Base-by-base conservation (phyloP, 805 yeast genomes). In the Teunomyces panamensis region DNA sequence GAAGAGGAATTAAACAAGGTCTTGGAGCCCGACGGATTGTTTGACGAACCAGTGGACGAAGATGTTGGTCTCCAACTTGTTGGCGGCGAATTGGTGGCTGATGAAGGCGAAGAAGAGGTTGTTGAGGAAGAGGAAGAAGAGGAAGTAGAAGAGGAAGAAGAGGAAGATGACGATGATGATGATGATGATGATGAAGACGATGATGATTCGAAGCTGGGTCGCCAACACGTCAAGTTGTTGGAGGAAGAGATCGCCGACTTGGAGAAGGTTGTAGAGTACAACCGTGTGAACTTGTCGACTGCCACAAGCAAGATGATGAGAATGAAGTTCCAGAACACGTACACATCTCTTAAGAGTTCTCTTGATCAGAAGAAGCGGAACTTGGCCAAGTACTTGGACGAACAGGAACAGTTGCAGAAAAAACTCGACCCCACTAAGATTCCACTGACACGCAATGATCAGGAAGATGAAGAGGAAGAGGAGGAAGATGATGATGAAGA, bases 221-320 rank as follows among this genome's bases (percentile, higher is more conserved):
- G 84, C 69, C 66, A 73, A 63, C 58, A 69, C 67, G 88, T 63
- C 55, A 90, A 87, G 58, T 75, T 89, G 54, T 71, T 94, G 47
- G 81, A 80, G 51, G 98, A 92, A 65, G 97, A 91, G 64, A 84
- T 94, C 48, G 69, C 75, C 5, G 99, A 94, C 59, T 74, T 94
- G 50, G 90, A 87, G 61, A 65, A 63, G 43, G 90, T 92, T 0
- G 85, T 94, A 44, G 81, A 77, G 46, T 85, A 84, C 57, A 91
- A 92, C 59, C 81, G 81, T 62, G 75, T 75, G 41, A 90, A 87
- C 57, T 79, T 89, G 43, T 80, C 77, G 16, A 83, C 84, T 5
- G 90, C 91, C 3, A 77, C 83, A 43, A 89, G 89, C 61, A 91
- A 92, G 56, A 85, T 92, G 68, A 77, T 94, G 81, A 83, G 85